Base-by-base conservation (phyloP, 768 basidiomycete genomes). In the Lyophyllum decastes region DNA sequence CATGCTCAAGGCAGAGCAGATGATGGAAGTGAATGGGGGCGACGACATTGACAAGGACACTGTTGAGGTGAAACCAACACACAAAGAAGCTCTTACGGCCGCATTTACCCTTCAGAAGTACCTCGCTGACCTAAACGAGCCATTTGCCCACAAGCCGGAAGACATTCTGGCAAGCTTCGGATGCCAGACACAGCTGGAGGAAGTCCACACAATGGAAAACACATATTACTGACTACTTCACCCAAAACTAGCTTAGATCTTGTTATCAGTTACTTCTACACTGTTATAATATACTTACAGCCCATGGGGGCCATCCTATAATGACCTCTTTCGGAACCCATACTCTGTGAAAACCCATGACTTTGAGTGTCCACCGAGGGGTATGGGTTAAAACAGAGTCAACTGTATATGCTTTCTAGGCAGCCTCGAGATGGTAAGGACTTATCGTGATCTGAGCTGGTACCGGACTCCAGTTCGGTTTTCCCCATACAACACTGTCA, bases 111-210 rank as follows among this genome's bases (percentile, higher is more conserved):
- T 72, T 12, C 57, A 59, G 30, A 54, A 48, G 7, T 70, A 64
- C 52, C n/a, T 69, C 25, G 30, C 49, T 9, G 56, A 63, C 47
- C 27, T 63, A 8, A 60, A 68, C 55, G 63, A 67, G 46, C 59
- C 61, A 2, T 72, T 61, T 38, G 64, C 66, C 7, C 53, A 59
- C 40, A 63, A 68, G 50, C 46, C 68, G 26, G 68, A 70, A 53
- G 51, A 21, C 6, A 47, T 67, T 33, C 60, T 71, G 8, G 57
- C 30, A 38, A 52, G 55, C 41, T 70, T 71, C 56, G 66, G 66
- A 22, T 50, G 54, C 16, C 61, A 66, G 49, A 67, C 60, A 43
- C 56, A 52, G 22, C 55, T 62, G 25, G 61, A 60, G 10, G 30
- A 4, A 30, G 4, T 10, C 10, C 30, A 10, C 10, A 10, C 30